These are phyloP conservation scores for Hymenoscyphus fructigenus DNA, from an alignment of 2,329 filamentous ascomycete genomes.

Conservation along the genomic window DNA sequence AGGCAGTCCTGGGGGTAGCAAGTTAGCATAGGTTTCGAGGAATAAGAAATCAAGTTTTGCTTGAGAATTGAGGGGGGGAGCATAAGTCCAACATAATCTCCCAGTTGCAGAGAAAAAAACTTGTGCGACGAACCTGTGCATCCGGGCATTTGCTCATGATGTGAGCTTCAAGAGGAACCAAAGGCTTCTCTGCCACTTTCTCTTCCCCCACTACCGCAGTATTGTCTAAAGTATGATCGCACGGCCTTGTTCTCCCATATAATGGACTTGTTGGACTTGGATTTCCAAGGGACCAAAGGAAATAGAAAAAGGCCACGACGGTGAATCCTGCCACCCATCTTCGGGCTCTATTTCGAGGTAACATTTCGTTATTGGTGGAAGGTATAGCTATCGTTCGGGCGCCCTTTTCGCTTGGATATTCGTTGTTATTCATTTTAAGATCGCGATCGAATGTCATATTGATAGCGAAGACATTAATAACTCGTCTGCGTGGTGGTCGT, in stretches of 20 bases:
- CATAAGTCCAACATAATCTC: no score
- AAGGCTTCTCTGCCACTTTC: background rate
- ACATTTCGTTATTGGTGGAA: constrained; percentile 11
- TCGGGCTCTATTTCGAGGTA: constrained; percentile 18
- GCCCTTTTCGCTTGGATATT: background rate
- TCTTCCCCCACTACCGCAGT: background rate
- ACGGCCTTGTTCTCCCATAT: background rate
- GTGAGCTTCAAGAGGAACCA: constrained; percentile 80
- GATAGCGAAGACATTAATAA: background rate
- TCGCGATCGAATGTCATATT: background rate
- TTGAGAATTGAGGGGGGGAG: background rate
- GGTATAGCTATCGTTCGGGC: background rate
- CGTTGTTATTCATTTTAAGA: background rate
- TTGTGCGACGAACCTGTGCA: constrained; percentile 53
- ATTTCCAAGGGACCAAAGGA: constrained; percentile 15
- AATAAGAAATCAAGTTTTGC: no score
- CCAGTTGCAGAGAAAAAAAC: background rate
- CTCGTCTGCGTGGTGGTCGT: background rate
- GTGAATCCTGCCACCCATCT: constrained; percentile 25
- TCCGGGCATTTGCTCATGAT: constrained; percentile 98
- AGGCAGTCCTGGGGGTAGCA: constrained; percentile 63
- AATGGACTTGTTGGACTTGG: background rate
- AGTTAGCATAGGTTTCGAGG: background rate
- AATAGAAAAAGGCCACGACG: constrained; percentile 28
- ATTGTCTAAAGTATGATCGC: background rate